Base-by-base conservation (phyloP, 495 filamentous ascomycete genomes). In the Neurospora sublineolata region DNA sequence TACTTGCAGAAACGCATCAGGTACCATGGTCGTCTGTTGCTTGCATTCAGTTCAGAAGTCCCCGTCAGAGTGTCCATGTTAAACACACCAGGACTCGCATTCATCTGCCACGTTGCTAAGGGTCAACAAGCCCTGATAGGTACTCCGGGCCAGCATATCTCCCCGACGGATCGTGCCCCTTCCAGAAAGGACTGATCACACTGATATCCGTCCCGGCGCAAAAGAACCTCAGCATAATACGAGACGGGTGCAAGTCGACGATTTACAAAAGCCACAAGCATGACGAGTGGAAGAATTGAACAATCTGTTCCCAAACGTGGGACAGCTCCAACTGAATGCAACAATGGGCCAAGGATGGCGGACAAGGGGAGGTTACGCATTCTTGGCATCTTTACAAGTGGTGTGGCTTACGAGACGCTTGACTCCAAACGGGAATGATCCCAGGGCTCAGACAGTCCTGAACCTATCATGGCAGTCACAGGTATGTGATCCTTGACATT, bases 251-350 rank as follows among this genome's bases (percentile, higher is more conserved):
- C 52, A 64, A 64, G 52, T 64, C 27, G 52, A 64, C 27, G 52
- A 64, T 64, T 33, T 33, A 33, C 52, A 18, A 18, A 60, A 36
- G 27, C 52, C 52, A 64, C 52, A 36, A 33, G 27, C 52, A 33
- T 64, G 52, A 64, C 52, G 14, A 33, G 52, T 18, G 52, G 27
- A 60, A 60, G 23, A 60, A 16, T 16, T 33, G 27, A 60, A 33
- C 23, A 60, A 60, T 33, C 27, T 18, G 9, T 9, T 60, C 12
- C 27, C 52, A 9, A 33, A 60, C 52, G 52, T 33, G 33, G 52
- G 52, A 71, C 74, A 70, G 30, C 41, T 76, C 70, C 75, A 76
- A 76, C 74, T 74, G n/a, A n/a, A n/a, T n/a, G 72, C 72, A 74
- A 72, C 68, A 73, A 72, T 70, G 23, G 42, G 68, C 39, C 70